phyloP scores from a whole-genome alignment of 129 eudicot species.

The Mikania micrantha region DNA sequence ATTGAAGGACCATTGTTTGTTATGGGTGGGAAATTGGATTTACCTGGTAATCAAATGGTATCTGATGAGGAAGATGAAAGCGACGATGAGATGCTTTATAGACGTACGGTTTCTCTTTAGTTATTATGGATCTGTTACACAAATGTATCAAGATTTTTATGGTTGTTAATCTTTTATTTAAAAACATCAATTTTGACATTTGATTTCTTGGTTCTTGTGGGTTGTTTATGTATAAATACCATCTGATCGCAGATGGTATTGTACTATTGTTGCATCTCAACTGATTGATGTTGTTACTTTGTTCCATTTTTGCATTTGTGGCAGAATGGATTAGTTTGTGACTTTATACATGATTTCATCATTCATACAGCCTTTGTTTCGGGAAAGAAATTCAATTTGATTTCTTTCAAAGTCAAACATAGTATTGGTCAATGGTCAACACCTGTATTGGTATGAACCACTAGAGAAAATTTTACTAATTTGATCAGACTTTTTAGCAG shows the following conservation, averaged over 20 bases:
- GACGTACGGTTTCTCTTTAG: slow-evolving; percentile 66
- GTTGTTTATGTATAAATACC: background rate
- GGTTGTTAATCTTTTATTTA: slow-evolving; percentile 7
- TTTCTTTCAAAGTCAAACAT: slow-evolving; percentile 3
- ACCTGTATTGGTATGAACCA: background rate
- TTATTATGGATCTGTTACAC: slow-evolving; percentile 6
- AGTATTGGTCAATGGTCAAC: slow-evolving; percentile 6
- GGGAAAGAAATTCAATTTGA: background rate
- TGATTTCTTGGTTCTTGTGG: background rate
- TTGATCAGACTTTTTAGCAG: background rate
- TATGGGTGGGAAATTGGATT: slow-evolving; percentile 67
- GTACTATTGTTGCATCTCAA: background rate
- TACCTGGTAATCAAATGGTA: slow-evolving; percentile 43
- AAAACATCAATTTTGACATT: slow-evolving; percentile 11
- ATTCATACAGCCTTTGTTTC: background rate
- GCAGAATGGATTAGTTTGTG: background rate
- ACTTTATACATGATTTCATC: background rate
- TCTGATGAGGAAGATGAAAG: slow-evolving; percentile 62
- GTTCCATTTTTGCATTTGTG: background rate
- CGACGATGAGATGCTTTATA: slow-evolving; percentile 64
- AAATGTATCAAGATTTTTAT: background rate
- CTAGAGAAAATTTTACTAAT: background rate
- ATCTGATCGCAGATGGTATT: background rate
- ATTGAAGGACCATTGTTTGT: slow-evolving; percentile 46
- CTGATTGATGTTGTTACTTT: background rate